Percentiles rank a stretch among this genome's conserved stretches.
Conservation (phyloP, 1,284 basidiomycete genomes). For the Leccinum variabile region DNA sequence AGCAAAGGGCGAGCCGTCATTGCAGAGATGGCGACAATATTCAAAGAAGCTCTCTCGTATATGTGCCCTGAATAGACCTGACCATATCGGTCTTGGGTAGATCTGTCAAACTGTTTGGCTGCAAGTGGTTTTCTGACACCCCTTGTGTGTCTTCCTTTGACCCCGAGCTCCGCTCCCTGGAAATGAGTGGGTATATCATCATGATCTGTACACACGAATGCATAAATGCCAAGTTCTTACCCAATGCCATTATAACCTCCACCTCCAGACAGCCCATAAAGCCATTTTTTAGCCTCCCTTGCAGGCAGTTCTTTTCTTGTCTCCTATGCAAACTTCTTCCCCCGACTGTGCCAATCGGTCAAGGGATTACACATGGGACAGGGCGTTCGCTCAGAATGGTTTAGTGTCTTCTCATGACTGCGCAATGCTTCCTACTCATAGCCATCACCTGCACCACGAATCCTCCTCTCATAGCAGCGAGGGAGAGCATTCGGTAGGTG, state of each 20-base stretch:
- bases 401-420: constrained; percentile 39
- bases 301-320: constrained; percentile 24
- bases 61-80: constrained; percentile 41
- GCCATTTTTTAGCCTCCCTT: constrained; percentile 24
- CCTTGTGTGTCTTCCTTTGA: constrained; percentile 45
- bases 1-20: constrained; percentile 33
- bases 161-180: constrained; percentile 43
- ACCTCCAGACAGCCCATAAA: constrained; percentile 27
- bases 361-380: constrained; percentile 40
- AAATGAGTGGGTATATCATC: constrained; percentile 42
- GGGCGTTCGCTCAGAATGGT: constrained; percentile 40
- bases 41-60: constrained; percentile 32
- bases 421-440: constrained; percentile 36
- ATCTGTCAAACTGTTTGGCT: constrained; percentile 53
- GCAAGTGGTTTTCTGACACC: constrained; percentile 40
- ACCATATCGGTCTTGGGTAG: constrained; percentile 46
- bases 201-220: constrained; percentile 39
- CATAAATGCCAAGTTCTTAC: constrained; percentile 41
- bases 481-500: constrained; percentile 28
- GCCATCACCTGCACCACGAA: constrained; percentile 28
- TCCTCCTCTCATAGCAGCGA: constrained; percentile 29
- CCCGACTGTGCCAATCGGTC: constrained; percentile 31
- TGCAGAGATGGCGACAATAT: constrained; percentile 36
- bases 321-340: constrained; percentile 33
- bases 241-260: constrained; percentile 33